phyloP scores from a whole-genome alignment of 805 yeast genomes.

The Hanseniaspora guilliermondii region DNA sequence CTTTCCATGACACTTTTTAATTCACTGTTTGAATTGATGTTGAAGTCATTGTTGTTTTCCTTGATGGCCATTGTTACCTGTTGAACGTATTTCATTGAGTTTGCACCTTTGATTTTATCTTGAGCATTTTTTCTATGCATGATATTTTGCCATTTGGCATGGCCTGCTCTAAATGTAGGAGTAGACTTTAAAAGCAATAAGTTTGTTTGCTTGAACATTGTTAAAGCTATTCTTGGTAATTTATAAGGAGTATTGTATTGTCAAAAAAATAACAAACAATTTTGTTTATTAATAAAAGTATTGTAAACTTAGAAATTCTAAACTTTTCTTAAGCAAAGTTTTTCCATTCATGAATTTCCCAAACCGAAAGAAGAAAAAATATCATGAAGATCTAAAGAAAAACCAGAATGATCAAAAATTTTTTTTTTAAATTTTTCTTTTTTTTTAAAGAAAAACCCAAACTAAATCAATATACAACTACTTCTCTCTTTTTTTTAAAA shows the following conservation, averaged over 20 bases:
- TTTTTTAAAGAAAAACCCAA: too few relatives aligned
- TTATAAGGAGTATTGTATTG: too few relatives aligned
- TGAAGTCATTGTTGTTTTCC: constrained; percentile 56
- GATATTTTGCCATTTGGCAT: constrained; percentile 11
- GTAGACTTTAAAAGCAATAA: background rate
- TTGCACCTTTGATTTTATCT: constrained; percentile 47
- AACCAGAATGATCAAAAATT: background rate
- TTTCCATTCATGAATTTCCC: too few relatives aligned
- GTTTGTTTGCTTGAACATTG: background rate
- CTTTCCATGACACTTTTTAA: constrained; percentile 18
- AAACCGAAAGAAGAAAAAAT: background rate
- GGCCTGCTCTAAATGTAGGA: background rate
- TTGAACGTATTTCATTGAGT: constrained; percentile 30
- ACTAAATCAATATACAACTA: background rate
- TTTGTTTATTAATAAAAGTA: too few relatives aligned
- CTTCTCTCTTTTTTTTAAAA: too few relatives aligned
- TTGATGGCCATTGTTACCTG: constrained; percentile 80
- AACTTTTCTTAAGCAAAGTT: too few relatives aligned
- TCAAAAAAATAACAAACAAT: too few relatives aligned
- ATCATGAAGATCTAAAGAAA: background rate
- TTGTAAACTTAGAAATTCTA: too few relatives aligned
- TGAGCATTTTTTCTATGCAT: constrained; percentile 38
- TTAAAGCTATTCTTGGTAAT: background rate
- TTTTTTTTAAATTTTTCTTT: background rate
- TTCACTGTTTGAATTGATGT: constrained; percentile 33